Evolutionary conservation across 2,329 filamentous ascomycete species (phyloP).

Genomic region (Ramichloridium luteum): DNA sequence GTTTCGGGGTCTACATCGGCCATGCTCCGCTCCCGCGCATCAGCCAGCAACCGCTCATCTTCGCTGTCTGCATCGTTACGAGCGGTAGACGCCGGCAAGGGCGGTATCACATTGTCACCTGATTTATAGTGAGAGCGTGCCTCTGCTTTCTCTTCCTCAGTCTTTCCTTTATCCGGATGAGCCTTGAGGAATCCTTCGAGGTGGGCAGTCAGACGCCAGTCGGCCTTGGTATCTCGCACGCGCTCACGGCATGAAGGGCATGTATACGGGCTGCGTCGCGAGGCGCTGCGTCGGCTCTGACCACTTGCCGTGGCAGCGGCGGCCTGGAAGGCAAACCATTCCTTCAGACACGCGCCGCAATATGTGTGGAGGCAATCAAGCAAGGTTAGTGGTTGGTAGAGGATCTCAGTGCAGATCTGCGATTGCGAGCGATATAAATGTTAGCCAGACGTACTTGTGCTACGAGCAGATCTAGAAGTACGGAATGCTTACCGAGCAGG

Average conservation of each 20-base stretch:
- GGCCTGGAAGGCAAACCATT: constrained; percentile 84
- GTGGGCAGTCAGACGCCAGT: constrained; percentile 80
- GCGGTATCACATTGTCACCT: constrained; percentile 68
- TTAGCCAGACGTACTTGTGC: constrained; percentile 3
- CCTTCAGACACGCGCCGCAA: constrained; percentile 86
- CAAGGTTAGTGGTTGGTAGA: constrained; percentile 29
- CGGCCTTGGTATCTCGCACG: constrained; percentile 77
- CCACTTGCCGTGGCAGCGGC: constrained; percentile 36
- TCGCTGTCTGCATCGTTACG: constrained; percentile 28
- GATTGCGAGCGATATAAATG: no score
- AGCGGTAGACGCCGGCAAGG: constrained; percentile 12
- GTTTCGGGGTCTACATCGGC: constrained; percentile 42
- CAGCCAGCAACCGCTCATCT: constrained; percentile 57
- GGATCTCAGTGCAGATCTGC: constrained; percentile 89
- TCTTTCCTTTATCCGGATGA: constrained; percentile 63
- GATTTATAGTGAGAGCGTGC: constrained; percentile 65
- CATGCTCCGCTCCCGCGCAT: constrained; percentile 62
- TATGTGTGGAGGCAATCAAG: constrained; percentile 51
- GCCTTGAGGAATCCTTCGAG: constrained; percentile 76
- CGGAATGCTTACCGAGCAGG: constrained; percentile 70
- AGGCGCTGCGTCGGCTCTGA: constrained; percentile 25
- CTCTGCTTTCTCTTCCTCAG: constrained; percentile 61
- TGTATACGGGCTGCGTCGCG: constrained; percentile 49
- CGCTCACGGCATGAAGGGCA: constrained; percentile 84
- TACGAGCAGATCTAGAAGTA: no score